These are phyloP conservation scores for Mrakia blollopis DNA, from an alignment of 768 basidiomycete species.

Conservation along the genomic window DNA sequence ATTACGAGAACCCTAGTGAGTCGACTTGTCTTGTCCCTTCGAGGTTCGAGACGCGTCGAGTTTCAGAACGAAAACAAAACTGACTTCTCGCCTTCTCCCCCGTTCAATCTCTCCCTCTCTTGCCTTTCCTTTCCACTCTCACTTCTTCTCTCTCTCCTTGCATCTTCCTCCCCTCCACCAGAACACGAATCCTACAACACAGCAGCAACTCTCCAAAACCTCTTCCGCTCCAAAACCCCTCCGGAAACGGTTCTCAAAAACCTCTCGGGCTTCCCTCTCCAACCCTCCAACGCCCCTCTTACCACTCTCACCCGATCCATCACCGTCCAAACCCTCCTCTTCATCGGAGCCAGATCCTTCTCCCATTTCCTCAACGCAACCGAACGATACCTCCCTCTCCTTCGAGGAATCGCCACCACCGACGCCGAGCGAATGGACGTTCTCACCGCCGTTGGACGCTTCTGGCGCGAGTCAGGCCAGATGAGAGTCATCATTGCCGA, in stretches of 20 bases:
- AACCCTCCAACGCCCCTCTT: constrained; percentile 56
- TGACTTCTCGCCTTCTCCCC: background rate
- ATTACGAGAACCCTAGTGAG: constrained; percentile 74
- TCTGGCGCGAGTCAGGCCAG: constrained; percentile 80
- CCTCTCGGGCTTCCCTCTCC: constrained; percentile 63
- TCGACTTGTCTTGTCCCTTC: constrained; percentile 15
- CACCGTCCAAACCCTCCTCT: constrained; percentile 77
- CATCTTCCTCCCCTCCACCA: constrained; percentile 42
- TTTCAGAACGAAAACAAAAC: too few relatives aligned
- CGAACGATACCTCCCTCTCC: constrained; percentile 79
- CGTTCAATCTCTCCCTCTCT: background rate
- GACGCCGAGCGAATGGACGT: constrained; percentile 53
- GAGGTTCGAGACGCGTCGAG: background rate
- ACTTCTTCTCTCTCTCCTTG: background rate
- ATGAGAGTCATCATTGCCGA: constrained; percentile 90
- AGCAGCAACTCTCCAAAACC: constrained; percentile 67
- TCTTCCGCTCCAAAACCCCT: constrained; percentile 60
- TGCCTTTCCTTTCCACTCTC: background rate
- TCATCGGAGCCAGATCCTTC: constrained; percentile 91
- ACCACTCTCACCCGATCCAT: constrained; percentile 68
- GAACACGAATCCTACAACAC: constrained; percentile 75
- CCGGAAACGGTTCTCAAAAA: constrained; percentile 73
- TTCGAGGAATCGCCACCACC: constrained; percentile 58
- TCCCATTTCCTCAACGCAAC: constrained; percentile 97
- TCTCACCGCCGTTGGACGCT: constrained; percentile 62